phyloP scores from a whole-genome alignment of 352 stramenopile species.

The Pythium grandisporangium region DNA sequence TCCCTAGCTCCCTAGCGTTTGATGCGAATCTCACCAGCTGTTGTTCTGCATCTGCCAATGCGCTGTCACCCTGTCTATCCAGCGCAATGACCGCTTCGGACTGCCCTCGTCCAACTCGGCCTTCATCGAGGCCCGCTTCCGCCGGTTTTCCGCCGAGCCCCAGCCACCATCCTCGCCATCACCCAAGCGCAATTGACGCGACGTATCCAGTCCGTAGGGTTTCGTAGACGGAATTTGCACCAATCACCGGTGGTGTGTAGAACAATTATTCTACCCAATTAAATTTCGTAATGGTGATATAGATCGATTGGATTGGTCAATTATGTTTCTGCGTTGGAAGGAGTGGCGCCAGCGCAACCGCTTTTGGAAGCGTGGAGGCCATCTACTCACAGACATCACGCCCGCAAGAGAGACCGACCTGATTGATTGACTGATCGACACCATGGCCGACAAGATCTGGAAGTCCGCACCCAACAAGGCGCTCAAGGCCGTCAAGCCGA shows the following conservation, averaged over 20 bases:
- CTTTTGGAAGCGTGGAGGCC: no score
- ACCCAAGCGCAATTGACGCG: neutral
- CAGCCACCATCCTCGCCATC: conserved; percentile 14
- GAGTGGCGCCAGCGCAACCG: no score
- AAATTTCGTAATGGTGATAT: no score
- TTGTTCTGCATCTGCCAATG: neutral
- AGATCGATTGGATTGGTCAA: no score
- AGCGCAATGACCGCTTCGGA: conserved; percentile 38
- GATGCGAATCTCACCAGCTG: no score
- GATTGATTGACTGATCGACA: conserved; percentile 1
- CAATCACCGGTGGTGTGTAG: no score
- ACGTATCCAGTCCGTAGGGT: no score
- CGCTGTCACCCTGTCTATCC: neutral
- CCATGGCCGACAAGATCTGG: conserved; percentile 52
- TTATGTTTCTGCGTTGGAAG: no score
- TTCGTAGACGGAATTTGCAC: no score
- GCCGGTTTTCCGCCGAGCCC: conserved; percentile 41
- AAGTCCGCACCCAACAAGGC: conserved; percentile 68
- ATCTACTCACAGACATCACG: no score
- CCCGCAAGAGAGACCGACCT: no score
- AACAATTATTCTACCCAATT: no score
- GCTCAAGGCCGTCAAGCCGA: conserved; percentile 76
- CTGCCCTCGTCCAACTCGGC: conserved; percentile 25
- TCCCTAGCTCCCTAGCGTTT: neutral
- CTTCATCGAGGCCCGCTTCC: conserved; percentile 64